phyloP scores from a whole-genome alignment of 1,284 basidiomycete species.

The Cutaneotrichosporon dermatis region DNA sequence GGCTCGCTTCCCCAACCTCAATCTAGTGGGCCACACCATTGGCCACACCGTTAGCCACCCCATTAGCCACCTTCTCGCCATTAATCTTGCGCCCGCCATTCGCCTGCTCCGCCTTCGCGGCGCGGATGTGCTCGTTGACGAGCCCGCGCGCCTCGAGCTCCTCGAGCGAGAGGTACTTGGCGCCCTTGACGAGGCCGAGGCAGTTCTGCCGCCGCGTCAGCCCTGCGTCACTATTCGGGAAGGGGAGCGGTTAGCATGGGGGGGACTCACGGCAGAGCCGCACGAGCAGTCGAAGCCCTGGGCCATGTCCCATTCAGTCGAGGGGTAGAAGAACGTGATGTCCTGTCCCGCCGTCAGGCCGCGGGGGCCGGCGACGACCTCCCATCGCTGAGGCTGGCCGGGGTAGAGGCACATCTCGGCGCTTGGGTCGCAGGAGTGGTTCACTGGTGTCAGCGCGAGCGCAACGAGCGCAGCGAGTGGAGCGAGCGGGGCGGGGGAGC shows the following conservation, averaged over 20 bases:
- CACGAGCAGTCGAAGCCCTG: conserved; percentile 61
- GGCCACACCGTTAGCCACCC: background rate
- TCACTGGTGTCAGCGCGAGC: conserved; percentile 47
- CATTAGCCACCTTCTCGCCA: background rate
- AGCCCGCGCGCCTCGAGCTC: conserved; percentile 42
- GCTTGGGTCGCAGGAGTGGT: conserved; percentile 65
- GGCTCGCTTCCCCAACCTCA: background rate
- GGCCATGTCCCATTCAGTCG: conserved; percentile 68
- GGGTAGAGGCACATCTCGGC: conserved; percentile 57
- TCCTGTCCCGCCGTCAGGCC: conserved; percentile 51
- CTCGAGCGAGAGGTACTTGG: conserved; percentile 42
- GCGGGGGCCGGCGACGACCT: conserved; percentile 45
- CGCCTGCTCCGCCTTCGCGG: conserved; percentile 36
- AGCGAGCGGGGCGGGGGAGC: background rate
- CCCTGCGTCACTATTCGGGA: background rate
- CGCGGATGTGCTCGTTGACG: conserved; percentile 46
- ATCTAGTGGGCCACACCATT: background rate
- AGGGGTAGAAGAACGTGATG: conserved; percentile 61
- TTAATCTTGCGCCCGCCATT: background rate
- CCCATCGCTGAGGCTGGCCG: conserved; percentile 50
- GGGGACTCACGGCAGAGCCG: conserved; percentile 44
- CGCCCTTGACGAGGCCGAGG: conserved; percentile 49
- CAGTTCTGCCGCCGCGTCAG: conserved; percentile 35
- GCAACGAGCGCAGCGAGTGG: background rate
- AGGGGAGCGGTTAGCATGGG: no score